A percentile compares a stretch with the other conserved stretches of the same genome.
These are phyloP conservation scores for Ophiostoma australiae DNA, from an alignment of 2,329 filamentous ascomycete genomes.

Conservation along the genomic window DNA sequence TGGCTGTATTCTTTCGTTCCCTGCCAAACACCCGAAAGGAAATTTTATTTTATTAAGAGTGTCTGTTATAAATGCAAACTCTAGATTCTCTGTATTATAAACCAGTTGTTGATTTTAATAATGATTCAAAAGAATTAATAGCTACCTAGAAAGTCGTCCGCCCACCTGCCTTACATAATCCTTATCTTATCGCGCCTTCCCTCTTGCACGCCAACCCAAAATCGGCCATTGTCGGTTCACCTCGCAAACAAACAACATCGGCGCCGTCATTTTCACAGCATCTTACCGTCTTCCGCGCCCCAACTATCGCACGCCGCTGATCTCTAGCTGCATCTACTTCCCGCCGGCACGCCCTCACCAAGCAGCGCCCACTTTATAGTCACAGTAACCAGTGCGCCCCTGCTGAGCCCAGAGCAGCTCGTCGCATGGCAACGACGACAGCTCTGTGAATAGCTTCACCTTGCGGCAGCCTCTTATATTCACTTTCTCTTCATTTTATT, in stretches of 20 bases:
- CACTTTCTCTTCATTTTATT: background rate
- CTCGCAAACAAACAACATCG: conserved; percentile 10
- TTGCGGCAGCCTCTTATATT: background rate
- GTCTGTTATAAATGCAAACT: too few species aligned
- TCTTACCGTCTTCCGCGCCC: background rate
- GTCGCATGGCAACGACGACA: background rate
- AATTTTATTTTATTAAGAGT: too few species aligned
- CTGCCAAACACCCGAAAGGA: too few species aligned
- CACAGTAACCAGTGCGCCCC: background rate
- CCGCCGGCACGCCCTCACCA: background rate
- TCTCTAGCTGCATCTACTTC: background rate
- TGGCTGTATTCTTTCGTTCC: too few species aligned
- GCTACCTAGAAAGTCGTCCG: background rate
- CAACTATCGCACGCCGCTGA: background rate
- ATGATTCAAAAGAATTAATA: background rate
- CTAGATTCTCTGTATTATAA: too few species aligned
- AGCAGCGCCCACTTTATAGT: background rate
- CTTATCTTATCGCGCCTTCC: conserved; percentile 4
- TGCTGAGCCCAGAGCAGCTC: background rate
- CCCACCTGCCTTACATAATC: conserved; percentile 14
- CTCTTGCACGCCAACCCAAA: conserved; percentile 19
- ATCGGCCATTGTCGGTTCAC: conserved; percentile 23
- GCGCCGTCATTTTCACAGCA: background rate
- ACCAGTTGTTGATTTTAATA: background rate
- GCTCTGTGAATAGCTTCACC: background rate